These are phyloP conservation scores for Melocanna baccifera DNA, from an alignment of 176 grass and related monocot species.

Conservation along the genomic window DNA sequence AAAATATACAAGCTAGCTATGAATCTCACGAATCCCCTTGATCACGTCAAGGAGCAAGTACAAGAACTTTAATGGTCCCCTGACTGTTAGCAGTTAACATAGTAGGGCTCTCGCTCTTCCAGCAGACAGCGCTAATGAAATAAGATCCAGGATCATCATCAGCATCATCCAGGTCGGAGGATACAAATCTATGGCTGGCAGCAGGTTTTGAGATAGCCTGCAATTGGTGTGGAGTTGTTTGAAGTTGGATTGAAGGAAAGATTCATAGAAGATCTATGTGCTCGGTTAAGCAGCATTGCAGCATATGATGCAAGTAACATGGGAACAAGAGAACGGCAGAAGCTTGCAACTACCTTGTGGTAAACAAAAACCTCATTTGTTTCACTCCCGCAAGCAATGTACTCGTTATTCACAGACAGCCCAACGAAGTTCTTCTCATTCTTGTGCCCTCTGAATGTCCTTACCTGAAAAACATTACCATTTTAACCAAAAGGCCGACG, in stretches of 20 bases:
- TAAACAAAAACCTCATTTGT: constrained; percentile 97
- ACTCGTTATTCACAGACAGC: constrained; percentile 78
- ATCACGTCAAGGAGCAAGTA: constrained; percentile 75
- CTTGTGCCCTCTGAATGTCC: constrained; percentile 96
- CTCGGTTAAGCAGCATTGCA: background rate
- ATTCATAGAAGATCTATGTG: background rate
- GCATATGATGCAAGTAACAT: background rate
- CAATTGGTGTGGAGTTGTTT: constrained; percentile 10
- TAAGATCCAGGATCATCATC: constrained; percentile 89
- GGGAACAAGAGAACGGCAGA: background rate
- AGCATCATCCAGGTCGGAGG: constrained; percentile 67
- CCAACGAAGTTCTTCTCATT: constrained; percentile 99
- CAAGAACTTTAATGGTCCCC: constrained; percentile 95
- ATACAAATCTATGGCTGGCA: constrained; percentile 75
- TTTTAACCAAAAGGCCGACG: constrained; percentile 20
- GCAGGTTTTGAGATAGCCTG: constrained; percentile 96
- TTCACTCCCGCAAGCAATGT: constrained; percentile 98
- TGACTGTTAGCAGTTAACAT: constrained; percentile 98
- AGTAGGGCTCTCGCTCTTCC: constrained; percentile 97
- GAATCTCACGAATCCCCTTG: background rate
- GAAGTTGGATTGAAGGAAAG: constrained; percentile 8
- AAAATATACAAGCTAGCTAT: constrained; percentile 37
- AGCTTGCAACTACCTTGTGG: constrained; percentile 75
- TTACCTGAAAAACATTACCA: constrained; percentile 52
- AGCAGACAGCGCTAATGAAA: constrained; percentile 97